Conservation (phyloP, 192 early-diverging fungal genomes). For the Hyaloraphidium curvatum region DNA sequence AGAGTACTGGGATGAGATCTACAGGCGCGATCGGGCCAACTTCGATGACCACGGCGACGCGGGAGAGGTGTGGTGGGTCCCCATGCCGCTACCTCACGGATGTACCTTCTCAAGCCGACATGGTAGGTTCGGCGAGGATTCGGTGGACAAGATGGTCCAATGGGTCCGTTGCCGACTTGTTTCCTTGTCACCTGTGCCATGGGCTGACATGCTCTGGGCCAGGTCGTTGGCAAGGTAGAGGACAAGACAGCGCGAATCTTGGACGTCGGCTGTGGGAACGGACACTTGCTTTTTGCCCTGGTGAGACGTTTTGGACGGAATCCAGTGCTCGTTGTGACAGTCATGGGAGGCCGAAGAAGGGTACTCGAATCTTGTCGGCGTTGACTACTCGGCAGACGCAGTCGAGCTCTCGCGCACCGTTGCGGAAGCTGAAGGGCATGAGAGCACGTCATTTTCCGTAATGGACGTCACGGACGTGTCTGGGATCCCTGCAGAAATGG, state of each 20-base stretch:
- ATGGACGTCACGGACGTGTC: neutral
- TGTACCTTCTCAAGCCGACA: neutral
- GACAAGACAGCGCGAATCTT: conserved; percentile 27
- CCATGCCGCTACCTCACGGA: neutral
- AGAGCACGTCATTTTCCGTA: conserved; percentile 4
- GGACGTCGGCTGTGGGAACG: conserved; percentile 87
- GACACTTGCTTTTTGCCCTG: conserved; percentile 64
- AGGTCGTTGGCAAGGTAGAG: conserved; percentile 12
- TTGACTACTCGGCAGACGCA: conserved; percentile 68
- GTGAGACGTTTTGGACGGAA: neutral
- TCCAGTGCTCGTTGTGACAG: neutral
- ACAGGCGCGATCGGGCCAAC: conserved; percentile 58
- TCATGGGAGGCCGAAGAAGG: conserved; percentile 27
- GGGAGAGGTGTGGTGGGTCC: conserved; percentile 64
- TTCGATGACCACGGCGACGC: conserved; percentile 68
- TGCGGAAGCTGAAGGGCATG: conserved; percentile 11
- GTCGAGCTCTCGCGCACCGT: no score
- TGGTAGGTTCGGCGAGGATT: conserved; percentile 61
- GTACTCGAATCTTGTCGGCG: conserved; percentile 52
- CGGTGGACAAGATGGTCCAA: conserved; percentile 66
- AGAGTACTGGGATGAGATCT: conserved; percentile 78
- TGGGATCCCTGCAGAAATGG: neutral
- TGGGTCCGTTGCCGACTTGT: no score
- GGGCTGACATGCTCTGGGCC: no score
- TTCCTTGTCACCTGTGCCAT: no score